Evolutionary conservation across 2,329 filamentous ascomycete genomes (phyloP).

Genomic region (Colletotrichum incanum): DNA sequence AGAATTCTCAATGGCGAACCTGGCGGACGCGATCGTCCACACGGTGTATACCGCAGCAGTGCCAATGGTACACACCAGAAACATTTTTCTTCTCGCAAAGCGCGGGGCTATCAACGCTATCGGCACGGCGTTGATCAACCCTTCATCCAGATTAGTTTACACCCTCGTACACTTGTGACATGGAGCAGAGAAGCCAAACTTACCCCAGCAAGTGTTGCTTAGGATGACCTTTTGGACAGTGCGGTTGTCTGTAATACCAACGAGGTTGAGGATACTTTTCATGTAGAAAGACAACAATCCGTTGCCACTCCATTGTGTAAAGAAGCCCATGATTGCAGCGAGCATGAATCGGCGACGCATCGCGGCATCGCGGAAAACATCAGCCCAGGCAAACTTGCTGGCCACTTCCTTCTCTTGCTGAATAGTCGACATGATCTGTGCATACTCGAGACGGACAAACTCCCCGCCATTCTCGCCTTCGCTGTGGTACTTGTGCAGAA

Average conservation of each 20-base stretch:
- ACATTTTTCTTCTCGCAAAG: constrained; percentile 54
- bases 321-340: constrained; percentile 64
- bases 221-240: constrained; percentile 57
- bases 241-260: constrained; percentile 55
- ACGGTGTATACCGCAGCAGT: constrained; percentile 55
- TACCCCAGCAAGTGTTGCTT: constrained; percentile 55
- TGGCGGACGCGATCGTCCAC: constrained; percentile 57
- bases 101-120: constrained; percentile 55
- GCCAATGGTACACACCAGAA: constrained; percentile 56
- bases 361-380: constrained; percentile 52
- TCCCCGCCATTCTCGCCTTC: constrained; percentile 65
- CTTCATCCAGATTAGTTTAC: background rate
- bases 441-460: constrained; percentile 69
- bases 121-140: constrained; percentile 54
- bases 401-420: constrained; percentile 62
- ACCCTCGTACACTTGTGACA: background rate
- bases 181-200: background rate
- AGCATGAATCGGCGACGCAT: constrained; percentile 63
- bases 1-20: constrained; percentile 54
- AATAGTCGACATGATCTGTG: constrained; percentile 69
- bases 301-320: constrained; percentile 53
- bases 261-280: constrained; percentile 58
- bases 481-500: constrained; percentile 62
- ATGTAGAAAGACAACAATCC: constrained; percentile 57
- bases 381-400: constrained; percentile 59